Percentiles rank a stretch among this genome's conserved stretches.
Conservation (phyloP, 192 early-diverging fungal species). For the Coemansia sp. region DNA sequence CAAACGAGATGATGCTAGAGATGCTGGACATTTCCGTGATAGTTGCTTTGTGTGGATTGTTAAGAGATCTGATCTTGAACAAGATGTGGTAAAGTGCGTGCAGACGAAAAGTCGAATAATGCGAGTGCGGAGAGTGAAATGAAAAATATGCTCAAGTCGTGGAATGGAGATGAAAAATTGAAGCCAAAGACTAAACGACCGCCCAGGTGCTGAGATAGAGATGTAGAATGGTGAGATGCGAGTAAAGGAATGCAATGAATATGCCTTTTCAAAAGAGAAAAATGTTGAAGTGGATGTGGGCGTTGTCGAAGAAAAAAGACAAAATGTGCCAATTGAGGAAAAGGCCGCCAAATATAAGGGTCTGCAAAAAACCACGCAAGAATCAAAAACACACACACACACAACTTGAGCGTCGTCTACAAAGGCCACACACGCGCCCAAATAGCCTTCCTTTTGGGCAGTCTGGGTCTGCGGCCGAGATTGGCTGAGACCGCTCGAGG, state of each 20-base stretch:
- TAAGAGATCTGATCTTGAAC: slow-evolving; percentile 1
- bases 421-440: slow-evolving; percentile 7
- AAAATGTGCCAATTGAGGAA: not conserved
- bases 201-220: not conserved
- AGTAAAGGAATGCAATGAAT: slow-evolving; percentile 19
- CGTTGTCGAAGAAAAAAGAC: slow-evolving; percentile 9
- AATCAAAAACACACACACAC: not conserved
- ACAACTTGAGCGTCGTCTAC: slow-evolving; percentile 8
- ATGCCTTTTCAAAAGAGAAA: slow-evolving; percentile 15
- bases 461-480: not conserved
- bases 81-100: not conserved
- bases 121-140: slow-evolving; percentile 4
- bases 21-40: slow-evolving; percentile 44
- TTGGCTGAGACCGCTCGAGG: not conserved
- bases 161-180: not conserved
- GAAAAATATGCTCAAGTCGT: not conserved
- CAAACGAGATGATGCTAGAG: slow-evolving; percentile 45
- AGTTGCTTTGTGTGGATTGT: not conserved
- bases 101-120: not conserved
- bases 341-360: slow-evolving; percentile 10
- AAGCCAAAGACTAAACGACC: not conserved
- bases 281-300: slow-evolving; percentile 10
- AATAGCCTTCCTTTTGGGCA: slow-evolving; percentile 10
- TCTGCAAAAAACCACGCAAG: slow-evolving; percentile 4
- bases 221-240: slow-evolving; percentile 2